Conservation (phyloP, 352 stramenopile species). For the Globisporangium alternatum region DNA sequence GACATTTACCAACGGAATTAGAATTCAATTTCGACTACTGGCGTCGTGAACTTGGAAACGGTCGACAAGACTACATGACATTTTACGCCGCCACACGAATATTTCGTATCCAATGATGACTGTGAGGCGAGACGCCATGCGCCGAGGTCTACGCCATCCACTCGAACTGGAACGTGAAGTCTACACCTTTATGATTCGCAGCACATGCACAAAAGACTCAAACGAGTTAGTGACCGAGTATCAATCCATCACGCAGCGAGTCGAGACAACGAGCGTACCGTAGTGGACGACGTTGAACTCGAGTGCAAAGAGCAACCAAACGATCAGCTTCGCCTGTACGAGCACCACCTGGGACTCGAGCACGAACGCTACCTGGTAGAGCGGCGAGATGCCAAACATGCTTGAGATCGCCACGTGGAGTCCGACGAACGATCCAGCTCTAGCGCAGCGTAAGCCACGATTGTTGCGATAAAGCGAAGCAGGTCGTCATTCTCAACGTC, state of each 20-base stretch:
- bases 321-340: constrained; percentile 1
- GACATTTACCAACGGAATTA: no score
- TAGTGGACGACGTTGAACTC: background rate
- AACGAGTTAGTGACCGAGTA: no score
- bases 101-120: no score
- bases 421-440: background rate
- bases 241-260: no score
- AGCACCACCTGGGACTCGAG: background rate
- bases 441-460: background rate
- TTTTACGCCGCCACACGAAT: no score
- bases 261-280: background rate
- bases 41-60: no score
- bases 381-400: background rate
- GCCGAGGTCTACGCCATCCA: background rate
- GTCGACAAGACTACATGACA: no score
- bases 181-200: background rate
- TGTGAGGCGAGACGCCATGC: no score
- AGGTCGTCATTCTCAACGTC: constrained; percentile 13
- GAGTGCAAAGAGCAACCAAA: background rate
- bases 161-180: background rate
- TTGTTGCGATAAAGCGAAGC: background rate
- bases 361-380: background rate
- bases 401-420: background rate
- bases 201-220: no score
- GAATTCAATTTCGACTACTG: no score